Base-by-base conservation (phyloP, 2,329 filamentous ascomycete species). In the Dactylella cylindrospora region DNA sequence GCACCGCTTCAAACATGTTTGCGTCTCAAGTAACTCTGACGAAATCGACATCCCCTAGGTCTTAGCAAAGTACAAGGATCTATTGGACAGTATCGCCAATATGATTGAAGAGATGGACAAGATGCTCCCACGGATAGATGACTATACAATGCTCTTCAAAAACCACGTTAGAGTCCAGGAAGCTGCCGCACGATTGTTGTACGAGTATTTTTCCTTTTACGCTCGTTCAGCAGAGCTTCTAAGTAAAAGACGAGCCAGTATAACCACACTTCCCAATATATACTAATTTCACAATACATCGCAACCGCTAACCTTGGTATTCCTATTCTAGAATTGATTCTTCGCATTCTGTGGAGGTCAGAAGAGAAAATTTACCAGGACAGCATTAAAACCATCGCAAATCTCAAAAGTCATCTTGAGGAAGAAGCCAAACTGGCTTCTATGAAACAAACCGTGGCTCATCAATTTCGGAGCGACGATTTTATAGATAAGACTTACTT, bases 151-250 rank as follows among this genome's bases (percentile, higher is more conserved):
- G 3, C 32, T 35, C 32, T 35, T 35, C n/a, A n/a, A n/a, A n/a
- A 13, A 23, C 17, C 19, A 41, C 10, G 38, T 25, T 3, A 25
- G 38, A n/a, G 38, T 41, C 10, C 38, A 41, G 8, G 19, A 23
- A 23, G 38, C 38, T 12, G 38, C 38, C 6, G 38, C 38, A 41
- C 10, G 3, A 8, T 26, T 41, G 17, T 8, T 41, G 7, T 41
- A 41, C 8, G 38, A 41, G 19, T 41, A 41, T 41, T 41, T 41
- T 25, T 41, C 38, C 4, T 41, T 41, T 13, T 41, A 23, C 13
- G 38, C 38, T 41, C 38, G 20, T 8, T 41, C 38, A 23, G 38
- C 38, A 25, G 12, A 25, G 20, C 38, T 41, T 25, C 19, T 41
- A 1, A 20, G 15, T 13, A 41, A 41, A n/a, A 41, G 22, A 7